Evolutionary conservation across 1,139 yeast genomes (phyloP).

Genomic region (Maudiozyma humilis): DNA sequence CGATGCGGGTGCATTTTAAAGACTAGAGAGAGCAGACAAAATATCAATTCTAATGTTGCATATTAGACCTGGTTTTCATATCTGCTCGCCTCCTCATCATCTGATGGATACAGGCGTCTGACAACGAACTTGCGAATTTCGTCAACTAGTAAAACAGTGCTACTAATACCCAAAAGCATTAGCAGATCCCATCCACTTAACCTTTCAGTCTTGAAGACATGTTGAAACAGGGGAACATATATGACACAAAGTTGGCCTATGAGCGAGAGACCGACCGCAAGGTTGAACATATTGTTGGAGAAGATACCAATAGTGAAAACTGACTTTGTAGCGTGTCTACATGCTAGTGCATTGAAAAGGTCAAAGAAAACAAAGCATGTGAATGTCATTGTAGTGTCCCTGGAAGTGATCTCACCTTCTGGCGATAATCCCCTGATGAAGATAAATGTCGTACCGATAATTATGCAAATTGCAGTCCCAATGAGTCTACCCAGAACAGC

Average conservation of each 20-base stretch:
- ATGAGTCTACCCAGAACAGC: constrained; percentile 65
- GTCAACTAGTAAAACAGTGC: constrained; percentile 78
- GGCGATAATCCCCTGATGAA: constrained; percentile 79
- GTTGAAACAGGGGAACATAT: constrained; percentile 84
- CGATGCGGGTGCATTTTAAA: not conserved
- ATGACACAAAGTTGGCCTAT: constrained; percentile 88
- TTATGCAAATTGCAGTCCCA: constrained; percentile 65
- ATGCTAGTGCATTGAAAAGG: constrained; percentile 90
- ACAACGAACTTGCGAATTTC: constrained; percentile 57
- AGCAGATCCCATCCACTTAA: constrained; percentile 58
- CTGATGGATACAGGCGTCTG: constrained; percentile 9
- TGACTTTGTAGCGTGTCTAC: constrained; percentile 80
- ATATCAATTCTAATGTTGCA: not conserved
- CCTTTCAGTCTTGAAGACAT: constrained; percentile 90
- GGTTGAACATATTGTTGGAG: constrained; percentile 78
- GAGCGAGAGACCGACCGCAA: constrained; percentile 83
- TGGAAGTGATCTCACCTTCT: constrained; percentile 63
- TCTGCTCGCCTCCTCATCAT: constrained; percentile 8
- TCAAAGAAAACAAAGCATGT: constrained; percentile 92
- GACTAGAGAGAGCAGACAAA: not conserved
- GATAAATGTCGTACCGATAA: constrained; percentile 74
- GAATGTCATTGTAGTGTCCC: constrained; percentile 98
- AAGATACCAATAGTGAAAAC: constrained; percentile 68
- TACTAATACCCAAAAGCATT: constrained; percentile 55
- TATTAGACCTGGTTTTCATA: not conserved